Evolutionary conservation across 345 rosid species (phyloP), one percentile per base, ranked within the genome.

Genomic region (Mallotus nudiflorus): DNA sequence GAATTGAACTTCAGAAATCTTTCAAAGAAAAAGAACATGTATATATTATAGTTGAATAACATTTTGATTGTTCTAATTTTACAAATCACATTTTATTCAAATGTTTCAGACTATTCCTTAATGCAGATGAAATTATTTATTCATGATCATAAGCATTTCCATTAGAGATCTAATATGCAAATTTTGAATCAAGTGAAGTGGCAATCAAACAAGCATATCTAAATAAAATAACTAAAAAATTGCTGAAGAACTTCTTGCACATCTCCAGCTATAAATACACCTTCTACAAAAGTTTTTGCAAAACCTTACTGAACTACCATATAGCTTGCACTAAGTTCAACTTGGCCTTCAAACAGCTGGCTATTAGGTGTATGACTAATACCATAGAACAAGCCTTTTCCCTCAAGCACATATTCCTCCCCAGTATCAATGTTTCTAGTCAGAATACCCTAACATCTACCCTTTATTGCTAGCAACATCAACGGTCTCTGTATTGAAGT

Each of bases 231-330:
- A n/a, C n/a, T n/a, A n/a, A n/a, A n/a, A n/a, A n/a, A n/a, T 49
- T 35, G 15, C 27, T 66, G n/a, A 70, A 40, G 45, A 57, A 75
- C n/a, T 82, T 91, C 98, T 96, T 94, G 98, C 62, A 94, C 95
- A 80, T 94, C 98, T 74, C 98, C 98, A 54, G 98, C 97, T 62
- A 95, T 97, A 82, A 91, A 94, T 61, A 91, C 89, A 76, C 98
- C 98, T 70, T 88, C 84, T n/a, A 90, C 92, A 28, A 96, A 94
- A 75, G 97, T 94, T 73, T 80, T 87, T 66, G 93, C 85, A 78
- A 83, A 25, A 65, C 98, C 97, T 35, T 94, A 95, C 80, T 67
- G 63, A 65, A 94, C 90, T 60, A 91, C 70, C 60, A 94, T 85
- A 37, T 94, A 94, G 62, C 98, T 95, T 4, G 92, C 65, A 78